These are phyloP conservation scores for Paraphoma chrysanthemicola DNA, from an alignment of 2,329 filamentous ascomycete species.

Conservation along the genomic window DNA sequence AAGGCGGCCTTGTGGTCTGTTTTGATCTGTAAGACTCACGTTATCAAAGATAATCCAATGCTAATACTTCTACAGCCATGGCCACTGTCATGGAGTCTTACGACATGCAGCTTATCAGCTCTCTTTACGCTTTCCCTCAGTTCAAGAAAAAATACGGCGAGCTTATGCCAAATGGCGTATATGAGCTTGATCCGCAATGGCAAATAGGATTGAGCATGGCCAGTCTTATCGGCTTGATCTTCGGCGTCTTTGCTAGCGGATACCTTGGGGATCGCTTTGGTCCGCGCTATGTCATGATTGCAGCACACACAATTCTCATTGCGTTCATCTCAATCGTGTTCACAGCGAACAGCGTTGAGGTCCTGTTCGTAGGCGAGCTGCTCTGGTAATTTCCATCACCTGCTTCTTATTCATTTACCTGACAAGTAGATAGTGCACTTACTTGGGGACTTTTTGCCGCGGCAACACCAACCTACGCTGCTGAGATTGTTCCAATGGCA, in stretches of 20 bases:
- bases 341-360: conserved; percentile 49
- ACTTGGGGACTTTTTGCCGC: conserved; percentile 49
- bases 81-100: conserved; percentile 89
- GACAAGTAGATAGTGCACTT: not conserved
- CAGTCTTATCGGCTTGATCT: conserved; percentile 25
- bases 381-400: conserved; percentile 39
- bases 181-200: conserved; percentile 48
- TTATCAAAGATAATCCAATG: not conserved
- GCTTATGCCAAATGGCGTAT: conserved; percentile 36
- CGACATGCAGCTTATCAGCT: conserved; percentile 77
- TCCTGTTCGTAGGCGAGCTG: conserved; percentile 64
- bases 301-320: conserved; percentile 5
- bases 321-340: conserved; percentile 12
- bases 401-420: too few species aligned
- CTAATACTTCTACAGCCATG: conserved; percentile 59
- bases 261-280: conserved; percentile 48
- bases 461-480: conserved; percentile 50
- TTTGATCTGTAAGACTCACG: conserved; percentile 63
- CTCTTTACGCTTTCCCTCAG: conserved; percentile 64
- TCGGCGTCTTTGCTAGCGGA: conserved; percentile 50
- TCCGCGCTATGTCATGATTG: conserved; percentile 15
- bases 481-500: conserved; percentile 69
- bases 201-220: conserved; percentile 34
- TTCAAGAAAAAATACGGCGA: conserved; percentile 50
- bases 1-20: conserved; percentile 82